Conservation (phyloP, 2,329 filamentous ascomycete genomes). For the Fusarium clavum region DNA sequence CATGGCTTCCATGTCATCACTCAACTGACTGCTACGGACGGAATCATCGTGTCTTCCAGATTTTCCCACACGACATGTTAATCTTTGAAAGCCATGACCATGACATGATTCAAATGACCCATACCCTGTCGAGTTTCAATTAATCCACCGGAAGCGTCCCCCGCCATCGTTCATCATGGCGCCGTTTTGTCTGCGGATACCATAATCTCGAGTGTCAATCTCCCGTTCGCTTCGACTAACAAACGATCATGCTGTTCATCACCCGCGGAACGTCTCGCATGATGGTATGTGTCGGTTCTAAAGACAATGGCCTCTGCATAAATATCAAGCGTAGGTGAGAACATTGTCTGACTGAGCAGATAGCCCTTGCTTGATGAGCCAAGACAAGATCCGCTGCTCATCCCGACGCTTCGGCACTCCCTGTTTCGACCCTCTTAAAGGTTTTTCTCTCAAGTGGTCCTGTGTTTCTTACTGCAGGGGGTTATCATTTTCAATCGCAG, state of each 20-base stretch:
- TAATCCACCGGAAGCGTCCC: conserved; percentile 37
- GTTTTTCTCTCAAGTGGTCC: conserved; percentile 2
- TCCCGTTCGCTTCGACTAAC: conserved; percentile 26
- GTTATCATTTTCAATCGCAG: neutral
- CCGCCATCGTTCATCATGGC: conserved; percentile 28
- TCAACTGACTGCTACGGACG: neutral
- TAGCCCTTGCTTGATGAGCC: neutral
- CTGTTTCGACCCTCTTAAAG: conserved; percentile 17
- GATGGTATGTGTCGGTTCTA: neutral
- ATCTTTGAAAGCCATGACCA: conserved; percentile 7
- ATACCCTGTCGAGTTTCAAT: conserved; percentile 23
- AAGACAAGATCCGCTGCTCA: conserved; percentile 12
- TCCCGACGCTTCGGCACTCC: conserved; percentile 41
- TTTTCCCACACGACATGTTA: conserved; percentile 1
- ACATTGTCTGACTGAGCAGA: neutral
- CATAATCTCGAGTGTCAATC: conserved; percentile 35
- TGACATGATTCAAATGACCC: conserved; percentile 12
- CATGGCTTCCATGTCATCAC: neutral
- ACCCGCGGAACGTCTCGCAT: neutral
- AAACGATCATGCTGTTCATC: neutral
- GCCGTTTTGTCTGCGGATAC: conserved; percentile 33
- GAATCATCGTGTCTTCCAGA: neutral
- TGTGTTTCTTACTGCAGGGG: conserved; percentile 22
- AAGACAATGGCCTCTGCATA: neutral
- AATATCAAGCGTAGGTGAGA: neutral